These are phyloP conservation scores for Plenodomus tracheiphilus DNA, from an alignment of 2,329 filamentous ascomycete genomes.

Conservation along the genomic window DNA sequence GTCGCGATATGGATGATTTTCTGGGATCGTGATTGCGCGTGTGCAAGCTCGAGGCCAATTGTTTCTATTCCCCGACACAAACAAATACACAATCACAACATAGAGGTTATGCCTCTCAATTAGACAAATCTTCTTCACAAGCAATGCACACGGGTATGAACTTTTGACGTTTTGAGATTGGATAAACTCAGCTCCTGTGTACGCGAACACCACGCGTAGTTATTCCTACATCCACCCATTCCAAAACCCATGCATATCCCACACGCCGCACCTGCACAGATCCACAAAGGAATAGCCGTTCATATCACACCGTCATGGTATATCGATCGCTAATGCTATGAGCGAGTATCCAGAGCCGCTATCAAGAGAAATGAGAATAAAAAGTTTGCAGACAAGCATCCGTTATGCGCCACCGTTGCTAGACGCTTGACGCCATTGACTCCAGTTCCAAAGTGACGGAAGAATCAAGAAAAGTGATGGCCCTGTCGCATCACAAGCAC, in stretches of 20 bases:
- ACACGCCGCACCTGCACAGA: constrained; percentile 12
- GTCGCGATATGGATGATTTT: constrained; percentile 1
- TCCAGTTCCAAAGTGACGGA: constrained; percentile 6
- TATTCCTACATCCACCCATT: not conserved
- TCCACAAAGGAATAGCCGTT: constrained; percentile 32
- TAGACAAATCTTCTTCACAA: not conserved
- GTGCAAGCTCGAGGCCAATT: not conserved
- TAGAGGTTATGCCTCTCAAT: too few relatives aligned
- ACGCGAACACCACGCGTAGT: constrained; percentile 15
- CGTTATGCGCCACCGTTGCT: constrained; percentile 27
- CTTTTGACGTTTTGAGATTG: constrained; percentile 5
- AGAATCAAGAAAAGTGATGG: constrained; percentile 6
- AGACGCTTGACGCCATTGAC: constrained; percentile 30
- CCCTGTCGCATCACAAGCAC: constrained; percentile 32
- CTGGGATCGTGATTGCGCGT: not conserved
- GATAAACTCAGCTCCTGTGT: constrained; percentile 23
- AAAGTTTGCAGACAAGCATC: constrained; percentile 25
- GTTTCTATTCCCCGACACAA: not conserved
- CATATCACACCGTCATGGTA: constrained; percentile 33
- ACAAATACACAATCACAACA: constrained; percentile 2
- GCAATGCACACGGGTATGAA: not conserved
- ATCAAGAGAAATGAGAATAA: constrained; percentile 42
- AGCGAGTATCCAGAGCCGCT: constrained; percentile 42
- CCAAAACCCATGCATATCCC: constrained; percentile 1
- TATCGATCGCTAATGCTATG: constrained; percentile 38